Base-by-base conservation (phyloP, 2,329 filamentous ascomycete genomes). In the Cercospora sp. region DNA sequence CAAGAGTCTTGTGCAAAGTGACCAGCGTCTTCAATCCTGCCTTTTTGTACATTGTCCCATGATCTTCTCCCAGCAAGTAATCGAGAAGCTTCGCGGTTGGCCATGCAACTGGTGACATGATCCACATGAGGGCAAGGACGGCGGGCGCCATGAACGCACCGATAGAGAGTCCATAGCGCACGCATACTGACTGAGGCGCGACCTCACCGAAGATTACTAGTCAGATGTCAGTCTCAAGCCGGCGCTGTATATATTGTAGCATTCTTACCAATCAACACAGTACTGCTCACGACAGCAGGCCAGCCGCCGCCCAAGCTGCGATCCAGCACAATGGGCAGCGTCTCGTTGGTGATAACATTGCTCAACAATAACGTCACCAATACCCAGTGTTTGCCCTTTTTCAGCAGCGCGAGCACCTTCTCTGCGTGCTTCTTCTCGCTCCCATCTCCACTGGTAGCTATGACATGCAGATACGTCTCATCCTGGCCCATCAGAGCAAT, bases 261-360 rank as follows among this genome's bases (percentile, higher is more conserved):
- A 3, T 28, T 67, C 87, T 73, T 88, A 97, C 93, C 94, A 80
- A 99, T 98, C 70, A 98, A 83, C 13, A 96, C 88, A 1, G 95
- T 99, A 83, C 93, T 96, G 75, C 94, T 93, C 63, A 98, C 86
- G 23, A 98, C 93, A 69, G 95, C 95, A 69, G 94, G 94, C 84
- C 96, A 94, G 71, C 95, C 95, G 73, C 95, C 95, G 31, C 95
- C 95, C 18, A 99, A 87, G 66, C 93, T 97, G 66, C 95, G 87
- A 80, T 99, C 95, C 62, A 99, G 87, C 10, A 99, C 92, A 70
- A 99, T 97, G 30, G 95, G 95, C 13, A 97, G 84, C 2, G 94
- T 96, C 82, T 98, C 95, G 80, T 99, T 98, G 72, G 96, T 97
- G 75, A 99, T 96, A 77, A 99, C 95, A 79, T 99, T 99, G 79